A percentile compares a stretch with the other conserved stretches of the same genome.
phyloP scores from a whole-genome alignment of 495 filamentous ascomycete species.

The Paragyromitra xinjiangensis region DNA sequence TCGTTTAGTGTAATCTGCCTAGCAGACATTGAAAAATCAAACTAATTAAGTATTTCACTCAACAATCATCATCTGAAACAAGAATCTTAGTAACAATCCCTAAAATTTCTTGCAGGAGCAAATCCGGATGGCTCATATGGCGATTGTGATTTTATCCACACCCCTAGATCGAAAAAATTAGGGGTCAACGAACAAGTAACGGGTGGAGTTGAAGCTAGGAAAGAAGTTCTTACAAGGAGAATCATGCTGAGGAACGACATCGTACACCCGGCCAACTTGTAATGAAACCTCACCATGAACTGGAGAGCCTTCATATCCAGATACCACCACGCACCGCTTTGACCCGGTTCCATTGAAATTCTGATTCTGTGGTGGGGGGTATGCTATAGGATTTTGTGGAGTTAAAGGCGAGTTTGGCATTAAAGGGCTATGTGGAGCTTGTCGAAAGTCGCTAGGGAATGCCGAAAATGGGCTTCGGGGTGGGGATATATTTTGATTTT shows the following conservation, averaged over 20 bases:
- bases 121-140: constrained; percentile 10
- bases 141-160: constrained; percentile 28
- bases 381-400: background rate
- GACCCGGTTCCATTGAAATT: background rate
- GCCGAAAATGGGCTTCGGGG: constrained; percentile 16
- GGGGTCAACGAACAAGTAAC: background rate
- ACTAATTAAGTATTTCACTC: background rate
- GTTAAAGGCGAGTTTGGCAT: background rate
- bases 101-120: constrained; percentile 20
- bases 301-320: constrained; percentile 12
- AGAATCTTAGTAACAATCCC: constrained; percentile 9
- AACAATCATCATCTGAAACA: background rate
- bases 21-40: too few relatives aligned
- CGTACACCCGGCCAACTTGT: constrained; percentile 29
- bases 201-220: background rate
- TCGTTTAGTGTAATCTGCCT: too few relatives aligned
- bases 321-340: constrained; percentile 29
- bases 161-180: constrained; percentile 14
- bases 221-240: constrained; percentile 27
- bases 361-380: background rate
- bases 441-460: constrained; percentile 1
- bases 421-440: background rate
- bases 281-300: constrained; percentile 10
- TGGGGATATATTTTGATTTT: background rate
- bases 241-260: constrained; percentile 17